Conservation (phyloP, 2,329 filamentous ascomycete genomes). For the Cytospora paraplurivora region DNA sequence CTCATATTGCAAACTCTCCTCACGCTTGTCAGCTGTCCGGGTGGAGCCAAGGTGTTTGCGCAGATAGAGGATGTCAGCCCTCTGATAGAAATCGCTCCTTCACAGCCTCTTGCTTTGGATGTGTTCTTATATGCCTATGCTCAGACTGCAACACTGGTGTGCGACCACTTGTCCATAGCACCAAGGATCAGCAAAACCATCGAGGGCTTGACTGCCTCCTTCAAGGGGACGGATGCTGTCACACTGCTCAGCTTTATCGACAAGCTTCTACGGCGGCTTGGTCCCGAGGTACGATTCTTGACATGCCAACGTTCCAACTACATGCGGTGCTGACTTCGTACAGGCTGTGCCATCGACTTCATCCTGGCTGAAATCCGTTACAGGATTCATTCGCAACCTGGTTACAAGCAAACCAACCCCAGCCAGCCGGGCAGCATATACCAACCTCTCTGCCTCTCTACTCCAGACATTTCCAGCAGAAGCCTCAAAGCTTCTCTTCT, state of each 20-base stretch:
- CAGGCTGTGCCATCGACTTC: slow-evolving; percentile 54
- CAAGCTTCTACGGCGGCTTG: slow-evolving; percentile 52
- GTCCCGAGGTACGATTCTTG: slow-evolving; percentile 46
- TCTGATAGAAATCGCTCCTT: slow-evolving; percentile 58
- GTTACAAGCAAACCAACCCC: slow-evolving; percentile 57
- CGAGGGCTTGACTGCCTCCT: slow-evolving; percentile 52
- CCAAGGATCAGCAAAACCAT: slow-evolving; percentile 51
- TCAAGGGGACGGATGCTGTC: slow-evolving; percentile 61
- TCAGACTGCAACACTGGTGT: slow-evolving; percentile 43
- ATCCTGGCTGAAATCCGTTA: slow-evolving; percentile 54
- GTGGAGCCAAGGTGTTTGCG: slow-evolving; percentile 53
- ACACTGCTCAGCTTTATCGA: slow-evolving; percentile 62
- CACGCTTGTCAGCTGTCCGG: slow-evolving; percentile 54
- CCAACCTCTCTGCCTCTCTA: slow-evolving; percentile 58
- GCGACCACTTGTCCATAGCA: slow-evolving; percentile 38
- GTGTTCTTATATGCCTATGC: slow-evolving; percentile 61
- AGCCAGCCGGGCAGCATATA: slow-evolving; percentile 60
- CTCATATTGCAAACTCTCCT: slow-evolving; percentile 60
- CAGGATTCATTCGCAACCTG: slow-evolving; percentile 54
- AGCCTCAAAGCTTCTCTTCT: slow-evolving; percentile 55
- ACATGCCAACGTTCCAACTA: background rate
- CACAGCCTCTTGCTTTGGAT: slow-evolving; percentile 56
- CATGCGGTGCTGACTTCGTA: slow-evolving; percentile 14
- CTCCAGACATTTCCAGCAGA: slow-evolving; percentile 56
- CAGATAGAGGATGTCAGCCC: slow-evolving; percentile 54